A percentile compares a stretch with the other conserved stretches of the same genome.
Evolutionary conservation across 1,284 basidiomycete genomes (phyloP).

Genomic region (Malassezia dermatis): DNA sequence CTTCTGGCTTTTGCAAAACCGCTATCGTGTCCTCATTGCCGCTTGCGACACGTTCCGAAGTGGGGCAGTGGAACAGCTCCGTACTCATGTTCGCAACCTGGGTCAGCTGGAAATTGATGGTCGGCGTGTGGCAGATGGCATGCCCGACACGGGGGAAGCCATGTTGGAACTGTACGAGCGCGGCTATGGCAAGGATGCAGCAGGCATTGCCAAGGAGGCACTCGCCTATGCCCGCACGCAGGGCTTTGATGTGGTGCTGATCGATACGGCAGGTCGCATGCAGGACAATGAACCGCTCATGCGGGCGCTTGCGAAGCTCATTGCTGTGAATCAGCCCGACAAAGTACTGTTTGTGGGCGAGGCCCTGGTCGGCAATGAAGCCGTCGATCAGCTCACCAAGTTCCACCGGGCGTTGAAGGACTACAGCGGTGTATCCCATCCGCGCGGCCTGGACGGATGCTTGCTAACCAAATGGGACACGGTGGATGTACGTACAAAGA

Average conservation of each 20-base stretch:
- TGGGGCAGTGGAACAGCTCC: slow-evolving; percentile 92
- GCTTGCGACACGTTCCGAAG: slow-evolving; percentile 98
- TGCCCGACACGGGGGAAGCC: slow-evolving; percentile 17
- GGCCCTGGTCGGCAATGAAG: slow-evolving; percentile 47
- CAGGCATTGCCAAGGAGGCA: slow-evolving; percentile 90
- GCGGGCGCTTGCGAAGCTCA: slow-evolving; percentile 43
- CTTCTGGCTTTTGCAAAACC: slow-evolving; percentile 97
- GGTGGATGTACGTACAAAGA: slow-evolving; percentile 21
- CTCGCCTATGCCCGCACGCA: slow-evolving; percentile 51
- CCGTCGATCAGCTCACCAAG: slow-evolving; percentile 44
- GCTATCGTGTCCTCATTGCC: slow-evolving; percentile 81
- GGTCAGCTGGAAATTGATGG: slow-evolving; percentile 58
- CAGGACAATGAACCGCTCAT: slow-evolving; percentile 48
- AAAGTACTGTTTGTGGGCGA: slow-evolving; percentile 48
- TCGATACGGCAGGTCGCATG: slow-evolving; percentile 47
- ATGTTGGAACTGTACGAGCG: slow-evolving; percentile 82
- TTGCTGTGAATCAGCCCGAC: slow-evolving; percentile 43
- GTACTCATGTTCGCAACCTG: slow-evolving; percentile 90
- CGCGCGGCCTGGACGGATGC: slow-evolving; percentile 43
- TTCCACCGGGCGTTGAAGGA: slow-evolving; percentile 45
- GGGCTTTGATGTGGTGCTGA: slow-evolving; percentile 44
- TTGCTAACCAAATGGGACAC: slow-evolving; percentile 48
- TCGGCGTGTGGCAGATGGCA: slow-evolving; percentile 16
- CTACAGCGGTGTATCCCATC: slow-evolving; percentile 40
- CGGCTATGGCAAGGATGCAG: slow-evolving; percentile 96